A percentile compares a stretch with the other conserved stretches of the same genome.
Evolutionary conservation across 2,329 filamentous ascomycete genomes (phyloP).

Genomic region (Aciculosporium take): DNA sequence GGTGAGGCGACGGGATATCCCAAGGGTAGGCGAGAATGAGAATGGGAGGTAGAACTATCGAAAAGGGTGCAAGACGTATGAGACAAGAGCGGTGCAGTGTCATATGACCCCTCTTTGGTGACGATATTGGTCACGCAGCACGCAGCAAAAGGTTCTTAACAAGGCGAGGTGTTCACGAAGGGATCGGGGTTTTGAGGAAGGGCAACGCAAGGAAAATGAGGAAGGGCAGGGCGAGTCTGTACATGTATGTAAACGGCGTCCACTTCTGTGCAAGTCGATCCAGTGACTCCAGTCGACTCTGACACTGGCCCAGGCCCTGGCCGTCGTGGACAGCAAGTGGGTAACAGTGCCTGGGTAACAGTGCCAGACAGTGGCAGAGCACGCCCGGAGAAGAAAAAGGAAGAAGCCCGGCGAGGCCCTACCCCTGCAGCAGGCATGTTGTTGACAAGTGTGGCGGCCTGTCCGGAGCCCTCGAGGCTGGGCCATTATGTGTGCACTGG

Average conservation of each 20-base stretch:
- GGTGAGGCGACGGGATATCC: background rate
- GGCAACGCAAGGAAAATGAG: constrained; percentile 24
- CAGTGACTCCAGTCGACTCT: constrained; percentile 11
- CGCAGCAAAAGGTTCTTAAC: constrained; percentile 15
- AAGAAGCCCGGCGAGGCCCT: constrained; percentile 1
- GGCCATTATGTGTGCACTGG: constrained; percentile 1
- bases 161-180: constrained; percentile 12
- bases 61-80: constrained; percentile 18
- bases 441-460: constrained; percentile 6
- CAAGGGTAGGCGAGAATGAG: constrained; percentile 9
- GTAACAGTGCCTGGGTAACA: too few relatives aligned
- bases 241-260: constrained; percentile 2
- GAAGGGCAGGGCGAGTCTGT: constrained; percentile 11
- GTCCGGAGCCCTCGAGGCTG: constrained; percentile 2
- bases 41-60: constrained; percentile 13
- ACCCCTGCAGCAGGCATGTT: constrained; percentile 5
- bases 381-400: constrained; percentile 13
- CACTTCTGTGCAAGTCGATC: too few relatives aligned
- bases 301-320: constrained; percentile 5
- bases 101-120: constrained; percentile 16
- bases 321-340: constrained; percentile 8
- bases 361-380: background rate
- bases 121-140: constrained; percentile 21
- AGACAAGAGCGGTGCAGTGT: constrained; percentile 19
- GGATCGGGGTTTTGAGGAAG: constrained; percentile 12